Conservation (phyloP, 495 filamentous ascomycete species). For the Aspergillus carlsbadensis region DNA sequence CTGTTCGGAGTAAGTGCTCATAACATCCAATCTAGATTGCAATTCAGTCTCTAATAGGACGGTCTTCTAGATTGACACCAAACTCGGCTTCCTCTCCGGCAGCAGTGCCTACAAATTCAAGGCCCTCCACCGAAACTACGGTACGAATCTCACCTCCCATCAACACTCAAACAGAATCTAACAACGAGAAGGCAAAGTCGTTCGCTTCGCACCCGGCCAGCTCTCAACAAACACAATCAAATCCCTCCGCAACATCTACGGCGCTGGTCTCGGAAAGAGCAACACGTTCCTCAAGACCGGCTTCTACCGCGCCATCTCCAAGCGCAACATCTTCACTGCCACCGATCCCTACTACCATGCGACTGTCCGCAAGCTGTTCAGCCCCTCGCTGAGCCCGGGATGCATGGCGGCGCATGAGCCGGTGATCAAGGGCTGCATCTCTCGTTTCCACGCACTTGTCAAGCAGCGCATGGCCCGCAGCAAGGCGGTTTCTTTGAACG, state of each 20-base stretch:
- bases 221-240: conserved; percentile 28
- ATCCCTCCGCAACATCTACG: conserved; percentile 28
- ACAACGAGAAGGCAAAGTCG: conserved; percentile 16
- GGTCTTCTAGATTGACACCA: conserved; percentile 18
- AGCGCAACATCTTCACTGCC: conserved; percentile 28
- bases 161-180: background rate
- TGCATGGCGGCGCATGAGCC: conserved; percentile 21
- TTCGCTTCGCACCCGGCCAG: conserved; percentile 24
- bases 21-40: background rate
- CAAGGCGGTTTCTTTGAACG: conserved; percentile 19
- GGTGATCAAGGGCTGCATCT: conserved; percentile 22
- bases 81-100: conserved; percentile 20
- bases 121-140: conserved; percentile 21
- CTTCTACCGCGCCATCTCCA: conserved; percentile 28
- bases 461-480: conserved; percentile 10
- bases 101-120: conserved; percentile 24
- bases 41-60: background rate
- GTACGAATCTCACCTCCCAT: background rate
- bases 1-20: conserved; percentile 24
- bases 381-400: conserved; percentile 23
- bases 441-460: conserved; percentile 18
- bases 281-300: conserved; percentile 23
- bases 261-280: conserved; percentile 19
- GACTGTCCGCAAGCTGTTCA: conserved; percentile 25
- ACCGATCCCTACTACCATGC: conserved; percentile 25